A percentile compares a stretch with the other conserved stretches of the same genome.
phyloP scores from a whole-genome alignment of 192 early-diverging fungal genomes.

The Gaertneriomyces sp. region DNA sequence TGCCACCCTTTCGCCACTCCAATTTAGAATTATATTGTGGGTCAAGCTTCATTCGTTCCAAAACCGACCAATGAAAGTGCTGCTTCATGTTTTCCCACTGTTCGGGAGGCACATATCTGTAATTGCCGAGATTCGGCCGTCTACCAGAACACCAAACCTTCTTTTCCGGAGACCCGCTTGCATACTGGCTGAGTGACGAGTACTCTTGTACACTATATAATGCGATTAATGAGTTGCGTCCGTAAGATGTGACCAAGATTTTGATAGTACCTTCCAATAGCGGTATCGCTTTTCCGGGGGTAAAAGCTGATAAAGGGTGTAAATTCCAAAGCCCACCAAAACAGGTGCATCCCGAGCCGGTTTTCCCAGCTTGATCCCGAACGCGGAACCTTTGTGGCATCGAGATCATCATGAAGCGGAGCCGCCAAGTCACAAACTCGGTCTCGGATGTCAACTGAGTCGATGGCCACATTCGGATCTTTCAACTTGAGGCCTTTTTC shows the following conservation, averaged over 20 bases:
- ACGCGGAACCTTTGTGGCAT: neutral
- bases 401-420: slow-evolving; percentile 3
- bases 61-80: slow-evolving; percentile 2
- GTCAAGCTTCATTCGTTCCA: neutral
- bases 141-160: neutral
- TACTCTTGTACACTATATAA: neutral
- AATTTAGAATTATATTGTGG: neutral
- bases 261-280: neutral
- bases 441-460: neutral
- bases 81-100: neutral
- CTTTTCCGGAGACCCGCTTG: neutral
- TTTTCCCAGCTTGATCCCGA: neutral
- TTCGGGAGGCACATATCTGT: neutral
- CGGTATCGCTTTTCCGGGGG: neutral
- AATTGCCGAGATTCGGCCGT: neutral
- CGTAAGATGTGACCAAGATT: neutral
- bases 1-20: no score
- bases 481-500: neutral
- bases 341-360: neutral
- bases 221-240: neutral
- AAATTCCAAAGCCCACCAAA: neutral
- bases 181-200: neutral
- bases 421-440: neutral
- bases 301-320: neutral
- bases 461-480: neutral